Base-by-base conservation (phyloP, 805 yeast species). In the Candida gorgasii region DNA sequence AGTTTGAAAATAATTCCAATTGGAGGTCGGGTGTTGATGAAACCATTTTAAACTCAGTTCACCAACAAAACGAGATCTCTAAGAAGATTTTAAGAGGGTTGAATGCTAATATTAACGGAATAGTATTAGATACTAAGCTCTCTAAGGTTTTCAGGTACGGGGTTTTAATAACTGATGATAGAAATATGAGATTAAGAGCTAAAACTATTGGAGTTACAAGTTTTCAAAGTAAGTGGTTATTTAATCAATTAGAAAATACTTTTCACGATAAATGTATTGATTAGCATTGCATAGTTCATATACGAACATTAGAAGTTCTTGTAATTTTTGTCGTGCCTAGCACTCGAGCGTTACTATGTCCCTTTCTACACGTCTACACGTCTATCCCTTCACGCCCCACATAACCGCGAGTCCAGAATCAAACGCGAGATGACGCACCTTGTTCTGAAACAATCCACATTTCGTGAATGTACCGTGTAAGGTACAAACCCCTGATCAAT, bases 1-100 rank as follows among this genome's bases (percentile, higher is more conserved):
- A 84, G 55, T 83, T 84, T 59, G 89, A 84, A 57, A 79, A 80
- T 53, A 84, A 84, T 53, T 77, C 80, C 33, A 76, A 78, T 33
- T 84, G 90, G 92, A 70, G 86, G 58, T 71, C 81, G 12, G 80
- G 77, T 50, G 84, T 86, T 7, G 92, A 84, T 59, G 88, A 83
- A 51, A 74, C 83, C 28, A 81, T 83, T 39, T 69, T 74, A 61
- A 79, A 74, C 58, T 76, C 72, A 29, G 75, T 70, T 20, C 65
- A 58, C 42, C 69, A 67, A 40, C 67, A 67, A 45, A 75, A 70
- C 47, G 72, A 65, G 39, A 59, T 66, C 22, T 63, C 71, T 37
- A 67, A 61, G 42, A 60, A 63, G 42, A 51, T 61, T 23, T 66
- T 69, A 57, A 72, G 69, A 54, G 78, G 73, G 15, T 61, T 60